A percentile compares a stretch with the other conserved stretches of the same genome.
phyloP scores from a whole-genome alignment of 768 basidiomycete species.

The Gyrodon lividus region DNA sequence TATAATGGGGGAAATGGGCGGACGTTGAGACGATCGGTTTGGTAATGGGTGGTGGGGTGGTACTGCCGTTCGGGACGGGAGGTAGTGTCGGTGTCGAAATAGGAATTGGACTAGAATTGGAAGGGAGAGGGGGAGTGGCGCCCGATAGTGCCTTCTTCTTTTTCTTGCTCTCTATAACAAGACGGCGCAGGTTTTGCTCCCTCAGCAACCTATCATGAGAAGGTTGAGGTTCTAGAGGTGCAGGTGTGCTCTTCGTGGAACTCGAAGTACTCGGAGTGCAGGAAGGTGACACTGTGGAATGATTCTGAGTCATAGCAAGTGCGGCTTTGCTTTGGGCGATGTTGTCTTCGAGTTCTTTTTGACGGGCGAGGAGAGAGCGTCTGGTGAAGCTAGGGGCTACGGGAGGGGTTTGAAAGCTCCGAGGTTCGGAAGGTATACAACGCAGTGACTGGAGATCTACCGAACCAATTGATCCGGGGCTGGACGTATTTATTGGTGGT shows the following conservation, averaged over 20 bases:
- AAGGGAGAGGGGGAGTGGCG: neutral
- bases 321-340: slow-evolving; percentile 40
- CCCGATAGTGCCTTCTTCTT: slow-evolving; percentile 38
- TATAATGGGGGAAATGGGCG: slow-evolving; percentile 3
- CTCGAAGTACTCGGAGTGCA: neutral
- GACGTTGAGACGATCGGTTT: slow-evolving; percentile 4
- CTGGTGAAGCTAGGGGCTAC: slow-evolving; percentile 39
- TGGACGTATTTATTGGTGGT: neutral
- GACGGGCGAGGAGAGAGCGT: slow-evolving; percentile 38
- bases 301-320: slow-evolving; percentile 17
- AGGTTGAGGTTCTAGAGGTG: neutral
- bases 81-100: neutral
- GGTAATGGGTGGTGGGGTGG: slow-evolving; percentile 1
- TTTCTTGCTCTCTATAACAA: slow-evolving; percentile 37
- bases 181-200: slow-evolving; percentile 35
- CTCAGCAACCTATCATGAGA: slow-evolving; percentile 34
- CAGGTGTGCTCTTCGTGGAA: neutral
- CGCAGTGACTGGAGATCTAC: neutral
- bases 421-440: slow-evolving; percentile 34
- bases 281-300: neutral
- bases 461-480: neutral
- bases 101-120: neutral
- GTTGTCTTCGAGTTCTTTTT: slow-evolving; percentile 46
- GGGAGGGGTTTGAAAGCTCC: slow-evolving; percentile 38
- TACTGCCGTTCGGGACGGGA: neutral